These are phyloP conservation scores for Aspergillus sergii DNA, from an alignment of 2,329 filamentous ascomycete species.

Conservation along the genomic window DNA sequence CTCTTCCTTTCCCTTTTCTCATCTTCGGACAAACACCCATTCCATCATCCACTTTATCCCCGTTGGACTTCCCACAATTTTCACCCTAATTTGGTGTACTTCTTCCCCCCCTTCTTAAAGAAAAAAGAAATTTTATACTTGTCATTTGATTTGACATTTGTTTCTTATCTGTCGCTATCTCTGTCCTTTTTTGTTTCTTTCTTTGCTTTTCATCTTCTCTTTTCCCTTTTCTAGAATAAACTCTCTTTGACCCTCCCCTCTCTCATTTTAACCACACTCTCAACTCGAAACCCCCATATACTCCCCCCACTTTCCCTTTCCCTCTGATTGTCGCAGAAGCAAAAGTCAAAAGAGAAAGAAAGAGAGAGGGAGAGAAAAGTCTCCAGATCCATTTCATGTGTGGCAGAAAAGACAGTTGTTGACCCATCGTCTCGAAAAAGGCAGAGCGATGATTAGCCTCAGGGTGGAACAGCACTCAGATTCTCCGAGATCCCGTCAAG, in stretches of 20 bases:
- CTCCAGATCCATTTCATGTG: conserved; percentile 9
- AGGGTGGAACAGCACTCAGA: conserved; percentile 46
- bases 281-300: background rate
- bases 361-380: background rate
- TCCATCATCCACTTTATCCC: background rate
- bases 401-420: conserved; percentile 21
- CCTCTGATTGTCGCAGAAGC: conserved; percentile 3
- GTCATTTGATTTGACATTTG: background rate
- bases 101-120: background rate
- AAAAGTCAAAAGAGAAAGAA: background rate
- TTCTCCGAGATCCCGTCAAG: conserved; percentile 41
- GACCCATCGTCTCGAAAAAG: conserved; percentile 34
- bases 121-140: background rate
- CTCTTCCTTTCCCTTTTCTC: conserved; percentile 6
- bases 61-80: background rate
- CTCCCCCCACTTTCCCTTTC: background rate
- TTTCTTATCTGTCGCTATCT: conserved; percentile 11
- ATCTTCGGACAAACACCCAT: background rate
- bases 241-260: background rate
- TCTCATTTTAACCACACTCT: background rate
- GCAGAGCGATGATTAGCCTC: conserved; percentile 49
- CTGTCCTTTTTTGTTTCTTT: background rate
- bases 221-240: conserved; percentile 1
- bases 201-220: background rate
- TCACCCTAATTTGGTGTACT: conserved; percentile 4